Evolutionary conservation across 495 filamentous ascomycete genomes (phyloP).

Genomic region (Penicillium verhagenii): DNA sequence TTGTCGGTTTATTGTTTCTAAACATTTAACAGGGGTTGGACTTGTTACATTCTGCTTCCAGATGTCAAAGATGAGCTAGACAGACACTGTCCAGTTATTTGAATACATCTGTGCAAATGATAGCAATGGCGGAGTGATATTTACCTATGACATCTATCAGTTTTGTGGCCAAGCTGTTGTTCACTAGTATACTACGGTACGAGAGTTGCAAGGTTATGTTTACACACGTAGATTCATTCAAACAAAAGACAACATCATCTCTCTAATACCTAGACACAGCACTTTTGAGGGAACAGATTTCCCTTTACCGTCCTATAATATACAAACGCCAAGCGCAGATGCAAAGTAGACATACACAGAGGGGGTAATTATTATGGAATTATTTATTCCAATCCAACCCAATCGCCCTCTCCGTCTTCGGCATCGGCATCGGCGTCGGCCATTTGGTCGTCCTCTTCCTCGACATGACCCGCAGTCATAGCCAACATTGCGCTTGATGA

Average conservation of each 20-base stretch:
- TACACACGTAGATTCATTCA: not conserved
- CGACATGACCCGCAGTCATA: constrained; percentile 26
- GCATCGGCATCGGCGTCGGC: constrained; percentile 31
- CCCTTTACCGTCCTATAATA: constrained; percentile 21
- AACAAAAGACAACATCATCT: not conserved
- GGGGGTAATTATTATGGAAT: constrained; percentile 16
- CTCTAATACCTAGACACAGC: constrained; percentile 13
- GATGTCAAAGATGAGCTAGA: too few species aligned
- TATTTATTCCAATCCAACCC: constrained; percentile 42
- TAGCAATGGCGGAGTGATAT: too few species aligned
- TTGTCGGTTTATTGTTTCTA: too few species aligned
- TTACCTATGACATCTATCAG: too few species aligned
- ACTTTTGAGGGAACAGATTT: constrained; percentile 12
- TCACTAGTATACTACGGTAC: too few species aligned
- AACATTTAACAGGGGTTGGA: too few species aligned
- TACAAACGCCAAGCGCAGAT: constrained; percentile 47
- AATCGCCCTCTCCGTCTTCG: constrained; percentile 41
- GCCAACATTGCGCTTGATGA: constrained; percentile 25
- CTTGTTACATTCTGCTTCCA: too few species aligned
- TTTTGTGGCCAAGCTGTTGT: too few species aligned
- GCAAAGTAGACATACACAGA: constrained; percentile 36
- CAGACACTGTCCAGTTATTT: too few species aligned
- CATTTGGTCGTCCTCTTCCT: constrained; percentile 35
- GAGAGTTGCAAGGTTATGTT: too few species aligned
- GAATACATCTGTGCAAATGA: too few species aligned